phyloP scores from a whole-genome alignment of 768 basidiomycete genomes.

The Termitomyces sp. region DNA sequence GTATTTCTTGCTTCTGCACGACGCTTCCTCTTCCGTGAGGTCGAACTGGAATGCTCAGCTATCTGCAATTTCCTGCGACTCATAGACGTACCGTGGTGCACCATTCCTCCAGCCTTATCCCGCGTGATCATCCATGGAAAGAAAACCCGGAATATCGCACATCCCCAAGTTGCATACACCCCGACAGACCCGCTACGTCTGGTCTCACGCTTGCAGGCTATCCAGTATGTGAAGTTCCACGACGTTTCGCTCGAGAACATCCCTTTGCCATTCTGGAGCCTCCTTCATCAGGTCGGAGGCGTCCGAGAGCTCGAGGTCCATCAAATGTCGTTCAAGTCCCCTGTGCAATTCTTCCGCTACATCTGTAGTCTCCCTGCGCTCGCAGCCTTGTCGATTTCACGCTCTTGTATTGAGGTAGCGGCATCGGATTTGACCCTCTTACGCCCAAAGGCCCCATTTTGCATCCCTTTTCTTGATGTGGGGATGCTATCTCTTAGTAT shows the following conservation, averaged over 20 bases:
- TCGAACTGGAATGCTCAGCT: constrained; percentile 24
- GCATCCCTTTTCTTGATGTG: constrained; percentile 23
- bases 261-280: constrained; percentile 25
- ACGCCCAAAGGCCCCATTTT: constrained; percentile 17
- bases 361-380: constrained; percentile 27
- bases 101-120: constrained; percentile 24
- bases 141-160: background rate
- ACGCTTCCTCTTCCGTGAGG: constrained; percentile 29
- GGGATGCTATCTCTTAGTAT: constrained; percentile 18
- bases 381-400: constrained; percentile 27
- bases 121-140: constrained; percentile 21
- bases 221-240: constrained; percentile 23
- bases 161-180: constrained; percentile 12
- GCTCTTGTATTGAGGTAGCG: constrained; percentile 20
- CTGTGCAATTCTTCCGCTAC: constrained; percentile 25
- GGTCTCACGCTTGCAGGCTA: constrained; percentile 12
- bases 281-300: constrained; percentile 25
- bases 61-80: constrained; percentile 26
- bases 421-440: constrained; percentile 13
- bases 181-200: constrained; percentile 17
- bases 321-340: constrained; percentile 23
- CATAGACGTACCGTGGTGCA: constrained; percentile 29
- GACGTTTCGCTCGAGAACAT: constrained; percentile 25
- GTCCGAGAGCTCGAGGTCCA: constrained; percentile 27
- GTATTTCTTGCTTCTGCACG: constrained; percentile 26